These are phyloP conservation scores for Ephemerocybe angulata DNA, from an alignment of 768 basidiomycete genomes.

Conservation along the genomic window DNA sequence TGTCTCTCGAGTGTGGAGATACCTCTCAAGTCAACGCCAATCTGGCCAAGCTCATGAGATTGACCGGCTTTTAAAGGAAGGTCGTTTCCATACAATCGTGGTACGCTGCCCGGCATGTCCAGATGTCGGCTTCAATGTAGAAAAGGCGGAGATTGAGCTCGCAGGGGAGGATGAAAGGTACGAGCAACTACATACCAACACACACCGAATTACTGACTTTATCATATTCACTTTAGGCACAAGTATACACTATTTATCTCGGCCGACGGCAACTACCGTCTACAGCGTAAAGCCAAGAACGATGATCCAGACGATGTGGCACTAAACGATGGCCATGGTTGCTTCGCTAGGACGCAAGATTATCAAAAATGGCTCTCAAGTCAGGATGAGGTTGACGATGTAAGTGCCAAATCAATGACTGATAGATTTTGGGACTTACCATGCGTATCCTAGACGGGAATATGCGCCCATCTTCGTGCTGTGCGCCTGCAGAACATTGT, in stretches of 20 bases:
- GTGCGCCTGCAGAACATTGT: constrained; percentile 22
- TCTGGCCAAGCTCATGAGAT: constrained; percentile 20
- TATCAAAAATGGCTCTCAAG: constrained; percentile 18
- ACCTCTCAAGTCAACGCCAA: constrained; percentile 14
- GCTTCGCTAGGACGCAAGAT: constrained; percentile 17
- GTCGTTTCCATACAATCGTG: constrained; percentile 12
- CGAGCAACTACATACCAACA: neutral
- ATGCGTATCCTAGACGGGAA: constrained; percentile 13
- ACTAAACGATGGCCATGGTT: constrained; percentile 21
- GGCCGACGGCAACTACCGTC: constrained; percentile 25
- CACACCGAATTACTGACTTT: neutral
- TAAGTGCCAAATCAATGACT: neutral
- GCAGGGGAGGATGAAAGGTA: constrained; percentile 16
- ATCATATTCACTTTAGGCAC: constrained; percentile 15
- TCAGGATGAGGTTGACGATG: neutral
- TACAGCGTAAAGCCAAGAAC: constrained; percentile 22
- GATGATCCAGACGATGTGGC: constrained; percentile 27
- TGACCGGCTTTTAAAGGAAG: constrained; percentile 12
- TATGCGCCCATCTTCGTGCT: constrained; percentile 25
- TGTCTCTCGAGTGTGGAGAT: constrained; percentile 22
- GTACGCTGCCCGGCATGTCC: constrained; percentile 25
- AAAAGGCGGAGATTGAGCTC: constrained; percentile 12
- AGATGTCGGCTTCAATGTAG: constrained; percentile 25
- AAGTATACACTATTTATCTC: constrained; percentile 24
- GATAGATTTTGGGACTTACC: neutral